Evolutionary conservation across 2,329 filamentous ascomycete species (phyloP).

Genomic region (Paracamarosporium sp.): DNA sequence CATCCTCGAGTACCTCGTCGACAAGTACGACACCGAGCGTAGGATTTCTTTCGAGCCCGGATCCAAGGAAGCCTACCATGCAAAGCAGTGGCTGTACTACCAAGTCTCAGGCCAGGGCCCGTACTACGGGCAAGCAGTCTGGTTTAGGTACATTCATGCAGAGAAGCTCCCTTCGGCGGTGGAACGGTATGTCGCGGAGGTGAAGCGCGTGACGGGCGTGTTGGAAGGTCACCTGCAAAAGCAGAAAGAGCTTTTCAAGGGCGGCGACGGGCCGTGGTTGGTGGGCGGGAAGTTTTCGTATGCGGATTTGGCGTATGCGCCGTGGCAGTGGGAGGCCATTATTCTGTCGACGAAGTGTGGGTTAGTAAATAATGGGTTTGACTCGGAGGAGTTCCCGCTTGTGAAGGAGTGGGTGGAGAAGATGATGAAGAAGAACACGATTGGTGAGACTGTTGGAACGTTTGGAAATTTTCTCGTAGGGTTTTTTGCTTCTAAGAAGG

Average conservation of each 20-base stretch:
- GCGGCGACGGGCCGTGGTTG: conserved; percentile 34
- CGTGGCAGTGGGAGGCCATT: background rate
- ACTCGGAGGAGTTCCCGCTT: background rate
- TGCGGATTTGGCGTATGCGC: conserved; percentile 31
- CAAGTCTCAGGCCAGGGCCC: conserved; percentile 57
- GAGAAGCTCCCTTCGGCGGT: conserved; percentile 56
- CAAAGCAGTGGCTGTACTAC: conserved; percentile 55
- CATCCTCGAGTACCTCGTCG: conserved; percentile 54
- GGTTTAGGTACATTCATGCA: conserved; percentile 46
- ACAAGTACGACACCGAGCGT: conserved; percentile 52
- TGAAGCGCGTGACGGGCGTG: conserved; percentile 55
- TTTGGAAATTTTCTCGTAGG: too few species aligned
- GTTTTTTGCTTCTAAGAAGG: too few species aligned
- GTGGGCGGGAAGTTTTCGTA: conserved; percentile 34
- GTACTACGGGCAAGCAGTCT: conserved; percentile 49
- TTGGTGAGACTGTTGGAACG: background rate
- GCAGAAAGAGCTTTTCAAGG: conserved; percentile 20
- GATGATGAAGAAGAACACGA: background rate
- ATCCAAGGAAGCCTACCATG: conserved; percentile 46
- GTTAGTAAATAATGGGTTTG: background rate
- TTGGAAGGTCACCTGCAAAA: conserved; percentile 50
- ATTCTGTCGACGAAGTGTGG: background rate
- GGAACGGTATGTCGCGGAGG: conserved; percentile 56
- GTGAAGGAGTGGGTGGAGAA: background rate
- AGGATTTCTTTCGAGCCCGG: conserved; percentile 45